Conservation (phyloP, 1,284 basidiomycete species). For the Athelia sp. region DNA sequence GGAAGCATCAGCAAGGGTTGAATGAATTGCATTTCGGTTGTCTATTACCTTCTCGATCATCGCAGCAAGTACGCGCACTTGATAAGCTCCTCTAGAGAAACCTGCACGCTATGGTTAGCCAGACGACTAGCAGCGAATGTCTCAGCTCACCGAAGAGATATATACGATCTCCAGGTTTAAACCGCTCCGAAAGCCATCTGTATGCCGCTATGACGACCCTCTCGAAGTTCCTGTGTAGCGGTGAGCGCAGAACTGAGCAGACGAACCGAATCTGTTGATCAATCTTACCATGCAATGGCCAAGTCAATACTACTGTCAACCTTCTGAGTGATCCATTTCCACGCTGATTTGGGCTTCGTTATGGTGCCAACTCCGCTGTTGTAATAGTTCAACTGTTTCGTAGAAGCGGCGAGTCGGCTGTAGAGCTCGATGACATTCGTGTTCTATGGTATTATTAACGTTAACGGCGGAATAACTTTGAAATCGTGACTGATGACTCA, state of each 20-base stretch:
- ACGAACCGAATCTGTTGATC: not conserved
- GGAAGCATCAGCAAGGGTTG: too few relatives aligned
- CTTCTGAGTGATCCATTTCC: slow-evolving; percentile 12
- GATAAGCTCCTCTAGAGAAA: too few relatives aligned
- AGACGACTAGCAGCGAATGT: too few relatives aligned
- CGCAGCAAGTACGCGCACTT: too few relatives aligned
- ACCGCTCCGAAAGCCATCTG: slow-evolving; percentile 32
- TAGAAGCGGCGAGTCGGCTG: slow-evolving; percentile 12
- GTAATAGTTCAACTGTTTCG: slow-evolving; percentile 29
- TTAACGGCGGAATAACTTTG: too few relatives aligned
- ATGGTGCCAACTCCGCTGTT: slow-evolving; percentile 37
- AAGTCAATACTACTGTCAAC: slow-evolving; percentile 18
- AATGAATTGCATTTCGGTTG: too few relatives aligned
- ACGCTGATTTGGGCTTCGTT: slow-evolving; percentile 21
- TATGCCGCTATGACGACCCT: slow-evolving; percentile 30
- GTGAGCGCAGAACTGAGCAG: not conserved
- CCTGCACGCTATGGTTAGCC: too few relatives aligned
- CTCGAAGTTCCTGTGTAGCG: slow-evolving; percentile 28
- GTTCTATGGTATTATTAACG: slow-evolving; percentile 9
- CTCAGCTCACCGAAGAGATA: slow-evolving; percentile 28
- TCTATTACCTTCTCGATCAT: too few relatives aligned
- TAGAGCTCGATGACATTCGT: slow-evolving; percentile 21
- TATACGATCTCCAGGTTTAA: slow-evolving; percentile 26
- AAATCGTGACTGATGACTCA: too few relatives aligned
- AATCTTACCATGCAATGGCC: slow-evolving; percentile 22